Conservation (phyloP, 345 rosid genomes). For the Eucalyptus shirleyi region DNA sequence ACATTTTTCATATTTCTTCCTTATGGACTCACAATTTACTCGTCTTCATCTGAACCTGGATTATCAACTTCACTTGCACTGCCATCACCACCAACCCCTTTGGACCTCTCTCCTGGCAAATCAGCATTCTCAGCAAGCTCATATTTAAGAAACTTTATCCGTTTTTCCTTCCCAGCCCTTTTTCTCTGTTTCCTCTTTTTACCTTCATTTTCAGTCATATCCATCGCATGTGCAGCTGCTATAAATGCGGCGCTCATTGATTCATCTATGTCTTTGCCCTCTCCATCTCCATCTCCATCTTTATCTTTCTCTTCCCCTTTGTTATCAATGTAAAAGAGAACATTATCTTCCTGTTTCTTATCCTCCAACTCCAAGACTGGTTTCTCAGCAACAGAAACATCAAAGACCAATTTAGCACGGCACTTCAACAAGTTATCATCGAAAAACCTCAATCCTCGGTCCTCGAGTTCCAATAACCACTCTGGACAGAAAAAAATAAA, state of each 20-base stretch:
- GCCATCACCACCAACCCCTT: background rate
- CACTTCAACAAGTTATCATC: constrained; percentile 16
- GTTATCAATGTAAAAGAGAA: constrained; percentile 26
- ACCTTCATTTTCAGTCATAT: background rate
- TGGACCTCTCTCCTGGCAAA: background rate
- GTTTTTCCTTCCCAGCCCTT: constrained; percentile 1
- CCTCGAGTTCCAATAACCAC: constrained; percentile 30
- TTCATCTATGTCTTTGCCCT: constrained; percentile 4
- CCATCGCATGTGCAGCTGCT: constrained; percentile 31
- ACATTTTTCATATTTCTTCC: background rate
- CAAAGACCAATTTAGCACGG: constrained; percentile 19
- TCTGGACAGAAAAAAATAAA: constrained; percentile 5
- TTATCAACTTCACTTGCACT: constrained; percentile 38
- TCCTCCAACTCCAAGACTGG: background rate
- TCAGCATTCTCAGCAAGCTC: constrained; percentile 2
- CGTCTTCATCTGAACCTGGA: constrained; percentile 19
- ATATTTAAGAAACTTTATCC: constrained; percentile 10
- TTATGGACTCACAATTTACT: background rate
- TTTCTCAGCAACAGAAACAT: constrained; percentile 8
- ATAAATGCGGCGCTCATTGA: constrained; percentile 20
- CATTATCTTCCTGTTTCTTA: constrained; percentile 1
- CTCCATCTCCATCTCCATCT: background rate
- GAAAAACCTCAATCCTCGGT: constrained; percentile 25
- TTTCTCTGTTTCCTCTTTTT: constrained; percentile 10
- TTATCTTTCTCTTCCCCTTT: constrained; percentile 9